These are phyloP conservation scores for Cladorrhinum sp. DNA, from an alignment of 2,329 filamentous ascomycete genomes.

Conservation along the genomic window DNA sequence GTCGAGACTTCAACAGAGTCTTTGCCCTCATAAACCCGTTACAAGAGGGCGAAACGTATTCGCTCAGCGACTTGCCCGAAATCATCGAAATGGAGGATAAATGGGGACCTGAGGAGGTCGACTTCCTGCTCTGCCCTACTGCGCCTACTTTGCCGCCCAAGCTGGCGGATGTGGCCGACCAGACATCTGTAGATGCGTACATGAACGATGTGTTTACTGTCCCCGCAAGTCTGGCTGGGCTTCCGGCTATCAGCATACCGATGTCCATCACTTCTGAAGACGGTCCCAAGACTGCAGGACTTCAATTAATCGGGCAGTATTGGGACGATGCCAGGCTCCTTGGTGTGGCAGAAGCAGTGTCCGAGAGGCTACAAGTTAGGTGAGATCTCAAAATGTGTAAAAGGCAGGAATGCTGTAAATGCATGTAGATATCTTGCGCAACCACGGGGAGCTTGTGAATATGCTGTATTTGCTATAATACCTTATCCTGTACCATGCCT, in stretches of 20 bases:
- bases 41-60: constrained; percentile 42
- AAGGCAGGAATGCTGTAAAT: constrained; percentile 4
- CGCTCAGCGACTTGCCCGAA: constrained; percentile 60
- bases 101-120: constrained; percentile 63
- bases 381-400: constrained; percentile 5
- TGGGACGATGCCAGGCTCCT: constrained; percentile 69
- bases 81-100: constrained; percentile 52
- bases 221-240: constrained; percentile 84
- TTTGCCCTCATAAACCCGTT: constrained; percentile 72
- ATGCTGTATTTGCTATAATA: too few species aligned
- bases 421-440: constrained; percentile 6
- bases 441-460: too few species aligned
- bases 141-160: constrained; percentile 58
- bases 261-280: constrained; percentile 40
- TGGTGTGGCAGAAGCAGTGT: constrained; percentile 47
- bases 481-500: too few species aligned
- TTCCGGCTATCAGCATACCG: constrained; percentile 85
- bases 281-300: constrained; percentile 49
- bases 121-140: constrained; percentile 85
- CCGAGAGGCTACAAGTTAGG: neutral
- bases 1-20: constrained; percentile 78
- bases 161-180: constrained; percentile 45
- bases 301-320: constrained; percentile 80
- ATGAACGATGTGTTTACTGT: constrained; percentile 96
- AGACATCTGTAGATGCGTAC: constrained; percentile 68